Base-by-base conservation (phyloP, 257 asterid genomes). In the Thymus quinquecostatus region DNA sequence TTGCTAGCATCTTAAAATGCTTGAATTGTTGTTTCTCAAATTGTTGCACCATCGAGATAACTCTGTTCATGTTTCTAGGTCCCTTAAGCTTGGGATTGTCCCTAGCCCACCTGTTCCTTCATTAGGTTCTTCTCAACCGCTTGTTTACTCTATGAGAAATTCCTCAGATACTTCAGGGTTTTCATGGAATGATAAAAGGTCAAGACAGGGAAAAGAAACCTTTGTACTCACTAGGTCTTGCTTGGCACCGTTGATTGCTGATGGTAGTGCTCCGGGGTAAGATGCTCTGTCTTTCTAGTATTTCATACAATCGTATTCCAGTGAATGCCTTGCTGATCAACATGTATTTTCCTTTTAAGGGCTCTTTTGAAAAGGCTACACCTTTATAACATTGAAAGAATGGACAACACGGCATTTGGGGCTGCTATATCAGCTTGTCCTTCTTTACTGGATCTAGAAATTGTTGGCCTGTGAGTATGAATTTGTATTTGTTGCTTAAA, bases 401-500 rank as follows among this genome's bases (percentile, higher is more conserved):
- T 90, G 85, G 97, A 88, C 76, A 84, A 82, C 65, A 44, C 80
- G 38, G 85, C 96, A 56, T 81, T 92, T 66, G 82, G 84, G 51
- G 80, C 81, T 60, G 98, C 97, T 72, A 61, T 92, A 80, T 78
- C 88, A 67, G 87, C 91, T 50, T 92, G 98, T 50, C 88, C 96
- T 49, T 78, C 86, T 62, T 70, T 92, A 77, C 82, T 71, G 66
- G 98, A 88, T 83, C 85, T 92, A 33, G 96, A 80, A 82, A 84
- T 92, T 72, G 89, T 88, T 78, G 97, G 97, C 84, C 91, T 90
- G 98, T 92, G 85, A 92, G 98, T 88, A 44, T 75, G 60, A 50
- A 14, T 49, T 28, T 51, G 48, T 66, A 28, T 59, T 62, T 53
- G 34, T 72, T 61, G 60, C 59, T 58, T 61, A 28, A 21, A 11